A percentile compares a stretch with the other conserved stretches of the same genome.
Evolutionary conservation across 2,329 filamentous ascomycete genomes (phyloP).

Genomic region (Leptographium procerum): DNA sequence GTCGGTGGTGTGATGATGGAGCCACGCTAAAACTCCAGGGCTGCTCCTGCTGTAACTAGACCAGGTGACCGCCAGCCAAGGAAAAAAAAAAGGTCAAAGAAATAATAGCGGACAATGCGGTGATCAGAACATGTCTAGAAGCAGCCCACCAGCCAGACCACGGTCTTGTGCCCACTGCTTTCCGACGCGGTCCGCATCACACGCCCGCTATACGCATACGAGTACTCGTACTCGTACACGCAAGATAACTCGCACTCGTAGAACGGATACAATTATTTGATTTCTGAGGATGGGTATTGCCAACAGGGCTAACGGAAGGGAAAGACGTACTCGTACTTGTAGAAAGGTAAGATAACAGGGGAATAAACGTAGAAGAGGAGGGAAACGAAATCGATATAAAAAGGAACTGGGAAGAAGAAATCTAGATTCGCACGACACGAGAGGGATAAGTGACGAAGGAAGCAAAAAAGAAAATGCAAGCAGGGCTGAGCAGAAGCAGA

Average conservation of each 20-base stretch:
- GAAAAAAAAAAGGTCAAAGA: neutral
- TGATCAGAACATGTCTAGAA: neutral
- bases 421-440: too few species aligned
- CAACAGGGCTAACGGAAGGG: neutral
- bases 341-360: neutral
- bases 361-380: neutral
- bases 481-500: too few species aligned
- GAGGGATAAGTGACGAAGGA: neutral
- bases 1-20: neutral
- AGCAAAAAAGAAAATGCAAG: too few species aligned
- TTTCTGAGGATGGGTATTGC: neutral
- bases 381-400: neutral
- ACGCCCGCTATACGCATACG: neutral
- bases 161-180: neutral
- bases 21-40: neutral
- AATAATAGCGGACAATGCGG: neutral
- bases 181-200: neutral
- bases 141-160: neutral
- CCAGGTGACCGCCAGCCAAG: neutral
- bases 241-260: neutral
- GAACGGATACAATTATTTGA: neutral
- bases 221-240: neutral
- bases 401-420: neutral
- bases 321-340: too few species aligned
- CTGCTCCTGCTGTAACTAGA: neutral